Evolutionary conservation across 192 early-diverging fungal genomes (phyloP).

Genomic region (Funneliformis mosseae): DNA sequence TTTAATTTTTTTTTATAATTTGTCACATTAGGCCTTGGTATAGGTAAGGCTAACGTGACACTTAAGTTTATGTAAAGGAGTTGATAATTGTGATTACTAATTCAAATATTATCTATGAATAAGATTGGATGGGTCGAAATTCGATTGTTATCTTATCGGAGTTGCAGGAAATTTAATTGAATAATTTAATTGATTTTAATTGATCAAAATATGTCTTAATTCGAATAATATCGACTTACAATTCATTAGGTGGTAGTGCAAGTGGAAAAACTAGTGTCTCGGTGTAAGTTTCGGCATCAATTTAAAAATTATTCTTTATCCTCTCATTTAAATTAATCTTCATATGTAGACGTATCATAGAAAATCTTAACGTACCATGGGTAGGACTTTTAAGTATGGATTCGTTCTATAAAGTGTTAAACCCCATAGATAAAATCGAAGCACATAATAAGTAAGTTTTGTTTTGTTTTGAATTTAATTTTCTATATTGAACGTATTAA

Average conservation of each 20-base stretch:
- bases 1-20: constrained; percentile 2
- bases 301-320: not conserved
- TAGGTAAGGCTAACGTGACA: constrained; percentile 20
- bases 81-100: not conserved
- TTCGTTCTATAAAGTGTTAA: constrained; percentile 90
- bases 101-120: constrained; percentile 3
- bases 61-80: not conserved
- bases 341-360: constrained; percentile 59
- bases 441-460: constrained; percentile 50
- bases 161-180: constrained; percentile 61
- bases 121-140: constrained; percentile 63
- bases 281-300: constrained; percentile 40
- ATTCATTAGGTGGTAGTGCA: constrained; percentile 65
- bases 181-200: not conserved
- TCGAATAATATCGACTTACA: not conserved
- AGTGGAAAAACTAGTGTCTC: constrained; percentile 86
- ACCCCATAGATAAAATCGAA: constrained; percentile 65
- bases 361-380: constrained; percentile 78
- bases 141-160: constrained; percentile 69
- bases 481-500: not conserved
- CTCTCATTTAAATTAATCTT: constrained; percentile 10
- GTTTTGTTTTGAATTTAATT: constrained; percentile 22
- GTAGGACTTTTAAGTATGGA: constrained; percentile 95
- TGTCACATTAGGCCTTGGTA: constrained; percentile 48
- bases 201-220: not conserved